Evolutionary conservation across 169 alveolate species (phyloP).

Genomic region (Cyclospora cayetanensis): DNA sequence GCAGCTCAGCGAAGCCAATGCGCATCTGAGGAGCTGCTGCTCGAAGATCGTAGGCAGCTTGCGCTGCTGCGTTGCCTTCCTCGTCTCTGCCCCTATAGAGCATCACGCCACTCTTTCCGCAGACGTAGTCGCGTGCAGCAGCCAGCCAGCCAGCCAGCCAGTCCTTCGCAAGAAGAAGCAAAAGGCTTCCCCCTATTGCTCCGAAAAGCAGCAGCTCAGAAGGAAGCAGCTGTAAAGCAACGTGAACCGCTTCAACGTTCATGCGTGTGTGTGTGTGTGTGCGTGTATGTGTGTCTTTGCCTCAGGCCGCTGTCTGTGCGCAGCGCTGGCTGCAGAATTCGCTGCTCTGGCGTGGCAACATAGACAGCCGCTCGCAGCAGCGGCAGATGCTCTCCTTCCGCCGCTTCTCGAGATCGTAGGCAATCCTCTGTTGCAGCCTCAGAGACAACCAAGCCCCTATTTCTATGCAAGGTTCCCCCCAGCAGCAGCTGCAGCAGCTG

Average conservation of each 20-base stretch:
- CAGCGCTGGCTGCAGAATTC: constrained; percentile 41
- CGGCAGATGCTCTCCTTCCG: constrained; percentile 22
- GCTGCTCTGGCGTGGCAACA: constrained; percentile 57
- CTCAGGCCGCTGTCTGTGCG: constrained; percentile 33
- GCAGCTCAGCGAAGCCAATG: no score
- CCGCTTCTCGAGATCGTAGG: constrained; percentile 26
- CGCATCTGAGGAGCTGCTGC: constrained; percentile 35
- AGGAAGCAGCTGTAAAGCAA: no score
- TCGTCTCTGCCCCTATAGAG: background rate
- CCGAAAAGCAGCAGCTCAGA: background rate
- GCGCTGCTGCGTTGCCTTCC: constrained; percentile 17
- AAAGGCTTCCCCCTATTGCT: no score
- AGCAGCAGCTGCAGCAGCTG: constrained; percentile 20
- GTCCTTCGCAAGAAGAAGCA: background rate
- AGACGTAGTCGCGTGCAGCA: background rate
- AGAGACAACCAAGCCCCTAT: background rate
- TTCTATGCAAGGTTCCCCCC: background rate
- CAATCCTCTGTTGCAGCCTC: constrained; percentile 28
- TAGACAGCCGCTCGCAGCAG: background rate
- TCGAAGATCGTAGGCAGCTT: no score
- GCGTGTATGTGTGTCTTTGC: background rate
- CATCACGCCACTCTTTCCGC: background rate
- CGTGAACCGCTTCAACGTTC: no score
- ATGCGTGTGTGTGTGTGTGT: no score
- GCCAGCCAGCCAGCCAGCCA: background rate